A percentile compares a stretch with the other conserved stretches of the same genome.
Conservation (phyloP, 2,329 filamentous ascomycete species). For the Diplodia mutila region DNA sequence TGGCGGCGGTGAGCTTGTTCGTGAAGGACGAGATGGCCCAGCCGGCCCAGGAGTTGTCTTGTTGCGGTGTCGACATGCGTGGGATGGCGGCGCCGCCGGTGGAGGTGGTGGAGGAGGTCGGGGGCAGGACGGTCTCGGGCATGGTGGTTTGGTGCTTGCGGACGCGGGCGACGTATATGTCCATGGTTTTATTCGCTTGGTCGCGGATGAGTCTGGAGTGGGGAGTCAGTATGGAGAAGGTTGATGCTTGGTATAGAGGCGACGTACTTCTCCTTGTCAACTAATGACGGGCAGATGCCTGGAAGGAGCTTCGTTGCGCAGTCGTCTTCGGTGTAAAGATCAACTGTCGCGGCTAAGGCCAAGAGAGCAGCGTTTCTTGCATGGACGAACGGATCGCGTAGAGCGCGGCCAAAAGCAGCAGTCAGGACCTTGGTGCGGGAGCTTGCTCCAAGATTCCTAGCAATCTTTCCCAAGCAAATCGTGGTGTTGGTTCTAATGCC, state of each 20-base stretch:
- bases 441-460: constrained; percentile 76
- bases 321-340: constrained; percentile 88
- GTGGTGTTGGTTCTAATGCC: constrained; percentile 98
- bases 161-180: constrained; percentile 80
- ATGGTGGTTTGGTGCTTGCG: constrained; percentile 76
- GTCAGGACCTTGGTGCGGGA: constrained; percentile 88
- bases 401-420: constrained; percentile 85
- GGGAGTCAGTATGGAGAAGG: constrained; percentile 21
- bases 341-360: constrained; percentile 81
- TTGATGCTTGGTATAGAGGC: constrained; percentile 30
- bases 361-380: constrained; percentile 87
- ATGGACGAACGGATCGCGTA: constrained; percentile 93
- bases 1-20: constrained; percentile 83
- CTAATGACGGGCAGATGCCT: constrained; percentile 77
- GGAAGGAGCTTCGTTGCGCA: constrained; percentile 83
- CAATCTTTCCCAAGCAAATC: constrained; percentile 95
- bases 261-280: constrained; percentile 84
- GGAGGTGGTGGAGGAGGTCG: constrained; percentile 54
- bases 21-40: constrained; percentile 99
- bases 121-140: constrained; percentile 78
- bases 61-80: constrained; percentile 79
- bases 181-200: constrained; percentile 86
- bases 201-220: constrained; percentile 71
- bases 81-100: constrained; percentile 56
- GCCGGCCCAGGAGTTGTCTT: constrained; percentile 78